A percentile compares a stretch with the other conserved stretches of the same genome.
These are phyloP conservation scores for Suillus paluster DNA, from an alignment of 768 basidiomycete genomes.

Conservation along the genomic window DNA sequence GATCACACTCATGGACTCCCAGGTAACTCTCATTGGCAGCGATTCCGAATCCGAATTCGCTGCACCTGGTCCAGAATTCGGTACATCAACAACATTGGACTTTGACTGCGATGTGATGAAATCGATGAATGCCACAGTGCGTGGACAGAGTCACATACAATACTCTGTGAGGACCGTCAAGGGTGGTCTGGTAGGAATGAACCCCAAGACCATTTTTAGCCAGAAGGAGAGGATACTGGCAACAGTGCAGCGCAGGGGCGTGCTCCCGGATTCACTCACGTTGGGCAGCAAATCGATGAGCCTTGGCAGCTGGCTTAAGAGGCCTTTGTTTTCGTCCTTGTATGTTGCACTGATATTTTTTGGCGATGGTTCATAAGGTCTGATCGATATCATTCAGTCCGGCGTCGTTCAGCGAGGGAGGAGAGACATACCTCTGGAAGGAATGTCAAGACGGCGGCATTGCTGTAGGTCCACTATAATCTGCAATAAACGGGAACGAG, in stretches of 20 bases:
- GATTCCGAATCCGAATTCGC: too few relatives aligned
- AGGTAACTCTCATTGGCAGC: not conserved
- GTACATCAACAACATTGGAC: not conserved
- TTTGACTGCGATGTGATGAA: constrained; percentile 5
- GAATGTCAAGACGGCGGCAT: not conserved
- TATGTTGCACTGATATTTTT: not conserved
- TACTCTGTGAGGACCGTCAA: not conserved
- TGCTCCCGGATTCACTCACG: constrained; percentile 5
- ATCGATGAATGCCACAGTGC: not conserved
- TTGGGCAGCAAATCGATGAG: not conserved
- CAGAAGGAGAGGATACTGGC: constrained; percentile 7
- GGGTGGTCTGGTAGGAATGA: not conserved
- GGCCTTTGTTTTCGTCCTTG: not conserved
- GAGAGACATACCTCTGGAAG: constrained; percentile 3
- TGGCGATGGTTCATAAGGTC: not conserved
- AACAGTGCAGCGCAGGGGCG: constrained; percentile 2
- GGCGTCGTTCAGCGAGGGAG: not conserved
- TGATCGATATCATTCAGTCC: not conserved
- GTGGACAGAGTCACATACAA: not conserved
- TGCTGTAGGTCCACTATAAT: not conserved
- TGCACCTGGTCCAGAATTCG: not conserved
- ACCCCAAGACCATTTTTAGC: not conserved
- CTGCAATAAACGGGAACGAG: too few relatives aligned
- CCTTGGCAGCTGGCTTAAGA: constrained; percentile 7
- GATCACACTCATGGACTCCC: not conserved